Evolutionary conservation across 2,329 filamentous ascomycete genomes (phyloP), one percentile per base, ranked within the genome.

Genomic region (Helminthosporium solani): DNA sequence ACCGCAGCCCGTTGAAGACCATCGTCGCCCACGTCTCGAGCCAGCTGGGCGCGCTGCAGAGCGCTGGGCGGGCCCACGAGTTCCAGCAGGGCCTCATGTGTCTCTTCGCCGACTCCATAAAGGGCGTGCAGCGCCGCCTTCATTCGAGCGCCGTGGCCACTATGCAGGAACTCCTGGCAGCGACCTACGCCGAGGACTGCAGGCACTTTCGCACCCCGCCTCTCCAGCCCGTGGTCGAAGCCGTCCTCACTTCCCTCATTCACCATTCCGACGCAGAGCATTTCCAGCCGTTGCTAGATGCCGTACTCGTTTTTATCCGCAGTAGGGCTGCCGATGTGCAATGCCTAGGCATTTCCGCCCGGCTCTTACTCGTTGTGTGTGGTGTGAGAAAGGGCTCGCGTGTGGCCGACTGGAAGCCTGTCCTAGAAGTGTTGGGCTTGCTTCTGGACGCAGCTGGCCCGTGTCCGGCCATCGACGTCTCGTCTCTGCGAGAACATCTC

Each of bases 71-170:
- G 50, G 81, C 82, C 49, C 75, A 77, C 11, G 77, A 90, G 12
- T 96, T 96, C 66, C 86, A 87, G 52, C 85, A 95, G 64, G 94
- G 92, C 44, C 71, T 96, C 36, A 96, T 96, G 89, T 88, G 84
- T 15, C 85, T 97, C 77, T 89, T 96, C 61, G 85, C 90, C 3
- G 92, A 97, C 69, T 85, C 91, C 7, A 79, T 84, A 42, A 82
- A 83, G 57, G 83, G 83, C 20, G 71, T 85, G 23, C 81, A 84
- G 52, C 67, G 74, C 40, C 77, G 76, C 0, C 64, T 85, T 7
- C 80, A 85, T 62, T 81, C 81, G 2, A 80, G 79, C 54, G 82
- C 78, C 25, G 60, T 71, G 2, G 73, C 77, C 8, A 75, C 84
- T 16, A 57, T 84, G 19, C 67, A 71, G 36, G 79, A 78, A 50